These are phyloP conservation scores for Patellifolia procumbens DNA, from an alignment of 179 eudicot species.

Conservation along the genomic window DNA sequence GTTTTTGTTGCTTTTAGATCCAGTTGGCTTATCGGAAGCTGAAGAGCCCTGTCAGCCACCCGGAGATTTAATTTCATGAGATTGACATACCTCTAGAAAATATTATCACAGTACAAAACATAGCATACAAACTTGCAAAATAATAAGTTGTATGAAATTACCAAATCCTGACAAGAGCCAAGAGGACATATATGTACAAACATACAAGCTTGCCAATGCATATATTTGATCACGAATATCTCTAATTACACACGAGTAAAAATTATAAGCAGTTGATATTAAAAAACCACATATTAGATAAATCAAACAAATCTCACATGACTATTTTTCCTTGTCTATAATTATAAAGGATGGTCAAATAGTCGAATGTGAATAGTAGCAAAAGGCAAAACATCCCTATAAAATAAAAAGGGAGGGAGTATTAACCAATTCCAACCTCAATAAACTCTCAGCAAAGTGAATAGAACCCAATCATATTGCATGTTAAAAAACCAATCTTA, in stretches of 20 bases:
- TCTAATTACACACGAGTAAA: no score
- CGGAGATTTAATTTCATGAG: not conserved
- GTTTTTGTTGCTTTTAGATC: constrained; percentile 31
- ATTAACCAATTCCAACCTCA: not conserved
- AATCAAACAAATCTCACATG: no score
- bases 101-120: not conserved
- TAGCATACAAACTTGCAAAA: not conserved
- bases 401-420: no score
- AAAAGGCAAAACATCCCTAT: no score
- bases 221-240: no score
- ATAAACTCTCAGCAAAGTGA: not conserved
- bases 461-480: not conserved
- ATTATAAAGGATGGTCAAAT: no score
- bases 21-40: constrained; percentile 40
- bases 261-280: no score
- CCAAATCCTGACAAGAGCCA: not conserved
- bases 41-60: constrained; percentile 45
- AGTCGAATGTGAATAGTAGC: no score
- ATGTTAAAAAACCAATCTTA: no score
- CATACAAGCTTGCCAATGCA: no score
- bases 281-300: no score
- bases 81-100: not conserved
- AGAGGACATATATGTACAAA: not conserved
- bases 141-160: not conserved
- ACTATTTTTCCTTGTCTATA: no score